Base-by-base conservation (phyloP, 441 rosid genomes). In the Brassica balearica region DNA sequence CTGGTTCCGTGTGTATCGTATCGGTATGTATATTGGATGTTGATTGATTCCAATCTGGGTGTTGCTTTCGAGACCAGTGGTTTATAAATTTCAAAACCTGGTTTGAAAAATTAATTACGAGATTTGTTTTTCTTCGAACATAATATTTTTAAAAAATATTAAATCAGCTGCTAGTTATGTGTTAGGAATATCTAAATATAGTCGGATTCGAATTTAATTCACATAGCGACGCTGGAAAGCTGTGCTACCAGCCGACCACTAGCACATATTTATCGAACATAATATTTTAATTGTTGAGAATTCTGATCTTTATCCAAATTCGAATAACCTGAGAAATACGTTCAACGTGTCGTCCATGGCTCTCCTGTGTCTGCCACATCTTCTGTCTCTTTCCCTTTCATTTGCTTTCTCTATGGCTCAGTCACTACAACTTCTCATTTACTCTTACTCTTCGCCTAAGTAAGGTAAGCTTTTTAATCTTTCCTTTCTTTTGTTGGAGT, bases 321-420 rank as follows among this genome's bases (percentile, higher is more conserved):
- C 53, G 10, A 61, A 25, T 61, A 17, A 68, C 6, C 10, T 46
- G 25, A 61, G 65, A 67, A 59, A 73, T 23, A 51, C 23, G 53
- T 46, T 48, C 74, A 62, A 83, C 86, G 88, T 87, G 90, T 86
- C 87, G 25, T 75, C 36, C 74, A 76, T 72, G 74, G 65, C 72
- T 56, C 17, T 60, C 67, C 68, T 65, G 63, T 69, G 59, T 68
- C 59, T 82, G 90, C 83, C 88, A 83, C 85, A 77, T 83, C 75
- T 32, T 32, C 48, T 71, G 53, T 46, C 48, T 79, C 65, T 68
- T 65, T 66, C 74, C 73, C 66, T 12, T 25, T 56, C 15, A 36
- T 25, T 53, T 59, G 3, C 59, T 62, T 11, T 64, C 17, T 65
- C 68, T 75, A 12, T 27, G 22, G 32, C 32, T 58, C 62, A 68